phyloP scores from a whole-genome alignment of 495 filamentous ascomycete species.

The Barbatosphaeria neglecta region DNA sequence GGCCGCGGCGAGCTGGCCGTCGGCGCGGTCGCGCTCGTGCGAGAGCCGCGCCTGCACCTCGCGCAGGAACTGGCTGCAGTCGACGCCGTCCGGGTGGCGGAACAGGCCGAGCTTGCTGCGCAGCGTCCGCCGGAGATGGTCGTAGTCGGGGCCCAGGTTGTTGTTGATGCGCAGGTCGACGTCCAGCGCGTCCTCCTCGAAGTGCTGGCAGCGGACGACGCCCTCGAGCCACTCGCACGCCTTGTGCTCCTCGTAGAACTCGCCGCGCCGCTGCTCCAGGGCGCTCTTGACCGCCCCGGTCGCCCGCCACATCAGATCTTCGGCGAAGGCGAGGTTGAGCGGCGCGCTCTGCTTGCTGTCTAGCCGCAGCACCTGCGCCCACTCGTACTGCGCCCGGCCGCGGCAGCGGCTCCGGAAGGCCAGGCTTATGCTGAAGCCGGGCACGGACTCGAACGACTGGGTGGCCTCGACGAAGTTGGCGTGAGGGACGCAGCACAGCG shows the following conservation, averaged over 20 bases:
- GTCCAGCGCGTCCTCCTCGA: slow-evolving; percentile 22
- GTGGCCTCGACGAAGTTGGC: slow-evolving; percentile 28
- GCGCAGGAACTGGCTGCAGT: slow-evolving; percentile 25
- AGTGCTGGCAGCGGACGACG: slow-evolving; percentile 16
- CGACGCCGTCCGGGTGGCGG: slow-evolving; percentile 15
- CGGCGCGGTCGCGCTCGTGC: slow-evolving; percentile 15
- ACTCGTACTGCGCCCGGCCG: slow-evolving; percentile 14
- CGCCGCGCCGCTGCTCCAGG: slow-evolving; percentile 21
- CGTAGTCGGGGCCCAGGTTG: slow-evolving; percentile 26
- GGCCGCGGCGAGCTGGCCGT: slow-evolving; percentile 18
- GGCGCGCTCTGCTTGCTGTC: slow-evolving; percentile 28
- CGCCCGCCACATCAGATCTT: slow-evolving; percentile 26
- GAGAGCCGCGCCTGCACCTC: slow-evolving; percentile 16
- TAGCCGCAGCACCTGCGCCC: slow-evolving; percentile 18
- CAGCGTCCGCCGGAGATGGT: slow-evolving; percentile 20
- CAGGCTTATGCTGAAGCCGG: slow-evolving; percentile 31
- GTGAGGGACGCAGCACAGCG: slow-evolving; percentile 26
- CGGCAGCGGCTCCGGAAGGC: slow-evolving; percentile 25
- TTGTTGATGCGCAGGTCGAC: slow-evolving; percentile 27
- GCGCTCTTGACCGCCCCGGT: slow-evolving; percentile 22
- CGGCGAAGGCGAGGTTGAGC: slow-evolving; percentile 24
- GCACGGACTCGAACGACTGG: slow-evolving; percentile 28
- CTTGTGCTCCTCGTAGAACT: slow-evolving; percentile 15
- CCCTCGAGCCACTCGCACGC: slow-evolving; percentile 11
- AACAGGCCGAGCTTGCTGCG: slow-evolving; percentile 27